phyloP scores from a whole-genome alignment of 1,139 yeast species.

The Pneumocystis carinii region DNA sequence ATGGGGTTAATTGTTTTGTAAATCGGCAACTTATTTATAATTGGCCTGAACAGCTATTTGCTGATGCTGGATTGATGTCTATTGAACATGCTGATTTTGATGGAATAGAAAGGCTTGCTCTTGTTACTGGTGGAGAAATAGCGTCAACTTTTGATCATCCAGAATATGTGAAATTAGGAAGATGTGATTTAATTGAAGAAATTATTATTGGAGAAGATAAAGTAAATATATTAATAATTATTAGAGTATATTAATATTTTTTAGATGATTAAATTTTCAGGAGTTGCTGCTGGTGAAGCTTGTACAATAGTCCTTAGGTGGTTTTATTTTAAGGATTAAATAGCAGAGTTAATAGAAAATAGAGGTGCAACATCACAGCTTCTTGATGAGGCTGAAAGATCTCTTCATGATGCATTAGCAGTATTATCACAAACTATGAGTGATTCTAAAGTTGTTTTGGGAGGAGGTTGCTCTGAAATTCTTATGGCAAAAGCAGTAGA shows the following conservation, averaged over 20 bases:
- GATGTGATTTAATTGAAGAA: slow-evolving; percentile 83
- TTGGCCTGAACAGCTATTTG: slow-evolving; percentile 90
- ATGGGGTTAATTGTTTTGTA: slow-evolving; percentile 76
- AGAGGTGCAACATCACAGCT: slow-evolving; percentile 97
- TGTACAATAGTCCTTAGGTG: slow-evolving; percentile 60
- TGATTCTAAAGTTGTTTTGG: slow-evolving; percentile 88
- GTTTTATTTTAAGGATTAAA: neutral
- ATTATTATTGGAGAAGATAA: slow-evolving; percentile 82
- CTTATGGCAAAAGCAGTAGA: slow-evolving; percentile 96
- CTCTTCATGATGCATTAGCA: slow-evolving; percentile 90
- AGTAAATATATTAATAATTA: slow-evolving; percentile 21
- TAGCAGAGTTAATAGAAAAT: slow-evolving; percentile 19
- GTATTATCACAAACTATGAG: slow-evolving; percentile 89
- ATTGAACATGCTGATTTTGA: slow-evolving; percentile 98
- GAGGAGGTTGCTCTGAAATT: slow-evolving; percentile 98
- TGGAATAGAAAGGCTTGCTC: slow-evolving; percentile 90
- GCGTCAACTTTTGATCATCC: slow-evolving; percentile 93
- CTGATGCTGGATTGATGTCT: slow-evolving; percentile 75
- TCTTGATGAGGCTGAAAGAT: slow-evolving; percentile 92
- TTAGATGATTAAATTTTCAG: slow-evolving; percentile 63
- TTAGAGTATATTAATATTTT: neutral
- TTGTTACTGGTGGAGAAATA: slow-evolving; percentile 96
- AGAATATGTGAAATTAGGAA: slow-evolving; percentile 68
- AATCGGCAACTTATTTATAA: slow-evolving; percentile 94
- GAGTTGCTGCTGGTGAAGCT: slow-evolving; percentile 91